Evolutionary conservation across 2,329 filamentous ascomycete species (phyloP).

Genomic region (Paramyrothecium roridum): DNA sequence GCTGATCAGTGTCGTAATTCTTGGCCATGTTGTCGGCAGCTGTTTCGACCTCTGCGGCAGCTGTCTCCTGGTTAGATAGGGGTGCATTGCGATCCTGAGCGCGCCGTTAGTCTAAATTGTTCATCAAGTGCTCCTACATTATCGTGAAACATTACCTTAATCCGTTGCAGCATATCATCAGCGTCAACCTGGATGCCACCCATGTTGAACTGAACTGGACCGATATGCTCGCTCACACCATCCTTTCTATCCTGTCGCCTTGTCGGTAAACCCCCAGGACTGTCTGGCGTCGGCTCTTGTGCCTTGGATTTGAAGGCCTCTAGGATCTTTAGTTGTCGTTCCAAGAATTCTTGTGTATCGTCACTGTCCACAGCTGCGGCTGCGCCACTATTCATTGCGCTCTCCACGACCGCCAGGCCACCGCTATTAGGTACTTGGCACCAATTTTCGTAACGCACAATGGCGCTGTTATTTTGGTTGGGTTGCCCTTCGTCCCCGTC

Average conservation of each 20-base stretch:
- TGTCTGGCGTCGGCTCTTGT: constrained; percentile 38
- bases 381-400: constrained; percentile 31
- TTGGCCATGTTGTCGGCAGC: constrained; percentile 40
- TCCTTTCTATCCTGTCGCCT: constrained; percentile 32
- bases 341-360: constrained; percentile 75
- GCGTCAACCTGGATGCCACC: constrained; percentile 95
- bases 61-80: constrained; percentile 24
- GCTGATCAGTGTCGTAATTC: constrained; percentile 49
- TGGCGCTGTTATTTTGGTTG: constrained; percentile 52
- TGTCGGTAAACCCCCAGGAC: constrained; percentile 13
- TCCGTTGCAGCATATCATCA: constrained; percentile 83
- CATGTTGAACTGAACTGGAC: constrained; percentile 96
- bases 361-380: constrained; percentile 35
- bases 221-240: constrained; percentile 74
- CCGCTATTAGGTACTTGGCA: constrained; percentile 72
- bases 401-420: constrained; percentile 39
- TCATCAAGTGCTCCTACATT: not conserved
- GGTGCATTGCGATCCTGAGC: constrained; percentile 54
- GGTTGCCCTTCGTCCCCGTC: constrained; percentile 13
- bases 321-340: constrained; percentile 70
- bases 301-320: constrained; percentile 60
- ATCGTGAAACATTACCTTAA: constrained; percentile 59
- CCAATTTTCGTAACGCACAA: constrained; percentile 73
- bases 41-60: constrained; percentile 39
- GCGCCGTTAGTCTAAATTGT: constrained; percentile 13